These are phyloP conservation scores for Trichaptum fuscoviolaceum DNA, from an alignment of 768 basidiomycete genomes.

Conservation along the genomic window DNA sequence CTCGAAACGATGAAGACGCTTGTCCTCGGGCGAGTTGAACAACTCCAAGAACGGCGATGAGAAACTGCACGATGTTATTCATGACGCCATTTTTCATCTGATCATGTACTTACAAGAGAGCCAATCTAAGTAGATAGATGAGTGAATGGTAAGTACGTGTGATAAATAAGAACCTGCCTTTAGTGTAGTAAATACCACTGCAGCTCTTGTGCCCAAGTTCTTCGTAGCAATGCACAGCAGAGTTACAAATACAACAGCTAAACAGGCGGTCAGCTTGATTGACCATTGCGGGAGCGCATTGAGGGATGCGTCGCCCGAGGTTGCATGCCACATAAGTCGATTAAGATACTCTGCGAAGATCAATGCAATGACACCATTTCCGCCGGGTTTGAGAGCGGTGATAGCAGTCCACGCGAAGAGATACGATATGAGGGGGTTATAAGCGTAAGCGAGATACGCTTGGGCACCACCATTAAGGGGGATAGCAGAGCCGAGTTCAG, in stretches of 20 bases:
- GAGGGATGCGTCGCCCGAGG: slow-evolving; percentile 65
- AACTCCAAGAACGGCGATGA: slow-evolving; percentile 74
- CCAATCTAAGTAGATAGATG: slow-evolving; percentile 40
- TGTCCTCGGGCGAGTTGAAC: slow-evolving; percentile 69
- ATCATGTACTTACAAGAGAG: slow-evolving; percentile 48
- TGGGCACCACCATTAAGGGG: slow-evolving; percentile 71
- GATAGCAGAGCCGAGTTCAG: slow-evolving; percentile 86
- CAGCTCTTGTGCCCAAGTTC: slow-evolving; percentile 72
- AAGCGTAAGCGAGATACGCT: slow-evolving; percentile 86
- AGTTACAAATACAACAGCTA: slow-evolving; percentile 67
- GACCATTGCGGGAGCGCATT: slow-evolving; percentile 86
- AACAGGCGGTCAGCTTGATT: slow-evolving; percentile 78
- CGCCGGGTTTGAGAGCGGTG: slow-evolving; percentile 78
- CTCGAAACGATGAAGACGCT: slow-evolving; percentile 60
- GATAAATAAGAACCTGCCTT: slow-evolving; percentile 49
- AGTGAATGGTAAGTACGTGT: neutral
- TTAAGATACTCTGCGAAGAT: slow-evolving; percentile 93
- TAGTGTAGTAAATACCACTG: slow-evolving; percentile 81
- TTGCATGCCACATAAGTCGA: slow-evolving; percentile 76
- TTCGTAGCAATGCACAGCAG: slow-evolving; percentile 74
- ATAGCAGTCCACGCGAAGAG: slow-evolving; percentile 95
- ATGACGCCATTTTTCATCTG: slow-evolving; percentile 2
- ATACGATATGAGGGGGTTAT: slow-evolving; percentile 82
- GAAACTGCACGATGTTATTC: slow-evolving; percentile 18
- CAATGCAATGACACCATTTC: slow-evolving; percentile 80